Conservation (phyloP, 805 yeast species). For the Yamadazyma endophytica region DNA sequence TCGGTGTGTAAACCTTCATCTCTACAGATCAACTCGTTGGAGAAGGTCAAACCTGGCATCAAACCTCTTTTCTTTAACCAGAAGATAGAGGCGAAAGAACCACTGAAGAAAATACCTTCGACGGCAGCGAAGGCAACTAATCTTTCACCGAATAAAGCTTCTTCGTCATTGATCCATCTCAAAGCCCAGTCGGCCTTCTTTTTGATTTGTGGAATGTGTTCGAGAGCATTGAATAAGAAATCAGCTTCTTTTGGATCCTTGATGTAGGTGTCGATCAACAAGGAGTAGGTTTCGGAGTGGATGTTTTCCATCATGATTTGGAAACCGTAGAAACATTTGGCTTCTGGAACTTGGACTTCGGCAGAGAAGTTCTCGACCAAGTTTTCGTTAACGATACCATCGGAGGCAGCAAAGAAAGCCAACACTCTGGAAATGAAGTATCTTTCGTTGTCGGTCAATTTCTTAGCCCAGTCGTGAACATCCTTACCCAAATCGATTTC, state of each 20-base stretch:
- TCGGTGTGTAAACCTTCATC: slow-evolving; percentile 99
- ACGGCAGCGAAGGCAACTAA: slow-evolving; percentile 98
- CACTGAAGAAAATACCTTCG: slow-evolving; percentile 97
- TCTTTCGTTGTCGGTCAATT: slow-evolving; percentile 85
- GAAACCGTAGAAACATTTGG: slow-evolving; percentile 98
- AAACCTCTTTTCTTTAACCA: slow-evolving; percentile 99
- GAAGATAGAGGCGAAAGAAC: slow-evolving; percentile 96
- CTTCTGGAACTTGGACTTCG: slow-evolving; percentile 96
- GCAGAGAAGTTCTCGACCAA: slow-evolving; percentile 96
- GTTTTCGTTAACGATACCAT: slow-evolving; percentile 97
- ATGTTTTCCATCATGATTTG: slow-evolving; percentile 99
- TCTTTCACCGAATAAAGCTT: slow-evolving; percentile 91
- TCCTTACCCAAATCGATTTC: slow-evolving; percentile 96
- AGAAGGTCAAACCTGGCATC: slow-evolving; percentile 98
- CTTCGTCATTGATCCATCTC: slow-evolving; percentile 89
- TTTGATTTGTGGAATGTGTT: slow-evolving; percentile 91
- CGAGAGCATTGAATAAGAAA: slow-evolving; percentile 90
- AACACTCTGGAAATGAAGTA: slow-evolving; percentile 87
- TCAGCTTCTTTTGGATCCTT: slow-evolving; percentile 94
- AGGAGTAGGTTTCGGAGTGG: slow-evolving; percentile 95
- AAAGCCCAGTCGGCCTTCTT: slow-evolving; percentile 99
- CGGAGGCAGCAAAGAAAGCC: slow-evolving; percentile 98
- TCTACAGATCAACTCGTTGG: slow-evolving; percentile 95
- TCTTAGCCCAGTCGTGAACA: slow-evolving; percentile 85
- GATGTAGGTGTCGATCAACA: slow-evolving; percentile 90